Conservation (phyloP, 805 yeast species). For the Pichia heedii region DNA sequence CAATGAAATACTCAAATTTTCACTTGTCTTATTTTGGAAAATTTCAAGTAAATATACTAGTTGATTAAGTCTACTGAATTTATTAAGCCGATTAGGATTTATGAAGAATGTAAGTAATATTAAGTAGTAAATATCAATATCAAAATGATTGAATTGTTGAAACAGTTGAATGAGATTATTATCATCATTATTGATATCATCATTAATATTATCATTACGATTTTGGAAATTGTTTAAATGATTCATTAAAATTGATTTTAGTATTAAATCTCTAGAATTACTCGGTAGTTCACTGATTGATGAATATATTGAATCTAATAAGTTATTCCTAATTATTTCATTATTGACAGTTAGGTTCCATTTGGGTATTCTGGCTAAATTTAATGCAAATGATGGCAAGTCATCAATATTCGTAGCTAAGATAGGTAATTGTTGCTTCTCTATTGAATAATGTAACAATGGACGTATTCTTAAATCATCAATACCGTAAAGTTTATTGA, state of each 20-base stretch:
- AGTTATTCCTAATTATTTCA: too few species aligned
- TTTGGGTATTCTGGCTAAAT: too few species aligned
- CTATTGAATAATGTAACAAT: background rate
- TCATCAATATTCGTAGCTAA: background rate
- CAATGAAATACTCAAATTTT: background rate
- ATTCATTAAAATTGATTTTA: background rate
- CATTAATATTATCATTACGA: background rate
- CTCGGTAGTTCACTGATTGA: too few species aligned
- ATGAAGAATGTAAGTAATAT: conserved; percentile 1
- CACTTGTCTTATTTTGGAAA: background rate
- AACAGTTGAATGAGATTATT: background rate
- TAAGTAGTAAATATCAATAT: conserved; percentile 2
- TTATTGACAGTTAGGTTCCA: too few species aligned
- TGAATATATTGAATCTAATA: too few species aligned
- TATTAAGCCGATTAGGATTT: background rate
- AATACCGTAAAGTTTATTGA: background rate
- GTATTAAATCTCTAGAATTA: too few species aligned
- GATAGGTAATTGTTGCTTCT: background rate
- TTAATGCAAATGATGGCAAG: too few species aligned
- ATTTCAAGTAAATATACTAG: background rate
- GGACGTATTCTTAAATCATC: background rate
- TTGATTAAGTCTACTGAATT: background rate
- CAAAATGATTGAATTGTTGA: background rate
- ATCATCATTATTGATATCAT: background rate
- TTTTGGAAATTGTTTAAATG: background rate